These are phyloP conservation scores for Tilletia setariae DNA, from an alignment of 1,284 basidiomycete species.

Conservation along the genomic window DNA sequence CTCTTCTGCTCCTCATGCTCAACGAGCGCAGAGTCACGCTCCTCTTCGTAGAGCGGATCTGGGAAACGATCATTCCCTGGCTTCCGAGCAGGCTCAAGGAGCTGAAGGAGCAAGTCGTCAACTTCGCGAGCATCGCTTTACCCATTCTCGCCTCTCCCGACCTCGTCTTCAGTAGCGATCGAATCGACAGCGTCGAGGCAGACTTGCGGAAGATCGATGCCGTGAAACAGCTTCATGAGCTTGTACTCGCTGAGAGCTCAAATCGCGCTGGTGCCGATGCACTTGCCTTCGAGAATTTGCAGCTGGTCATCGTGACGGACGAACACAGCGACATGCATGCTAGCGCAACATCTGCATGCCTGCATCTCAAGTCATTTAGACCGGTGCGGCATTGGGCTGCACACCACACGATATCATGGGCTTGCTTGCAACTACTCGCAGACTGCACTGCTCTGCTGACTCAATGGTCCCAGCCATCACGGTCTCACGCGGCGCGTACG, in stretches of 20 bases:
- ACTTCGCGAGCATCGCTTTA: not conserved
- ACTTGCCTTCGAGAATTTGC: not conserved
- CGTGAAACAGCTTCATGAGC: not conserved
- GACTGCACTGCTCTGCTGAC: not conserved
- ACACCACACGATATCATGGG: constrained; percentile 4
- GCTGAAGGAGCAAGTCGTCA: constrained; percentile 35
- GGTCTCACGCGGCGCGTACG: not conserved
- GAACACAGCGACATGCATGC: not conserved
- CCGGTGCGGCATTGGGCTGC: not conserved
- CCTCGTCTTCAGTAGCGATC: not conserved
- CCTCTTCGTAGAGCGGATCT: constrained; percentile 22
- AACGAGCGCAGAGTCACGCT: constrained; percentile 28
- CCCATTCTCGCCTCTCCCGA: not conserved
- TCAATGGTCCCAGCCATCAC: not conserved
- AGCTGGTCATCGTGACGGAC: not conserved
- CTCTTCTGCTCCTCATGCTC: constrained; percentile 34
- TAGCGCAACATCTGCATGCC: not conserved
- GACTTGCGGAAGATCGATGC: not conserved
- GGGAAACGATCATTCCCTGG: constrained; percentile 20
- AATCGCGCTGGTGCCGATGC: not conserved
- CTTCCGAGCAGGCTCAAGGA: constrained; percentile 32
- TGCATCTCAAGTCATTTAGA: not conserved
- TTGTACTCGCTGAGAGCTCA: not conserved
- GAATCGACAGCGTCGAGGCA: not conserved
- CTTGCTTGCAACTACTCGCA: not conserved